Evolutionary conservation across 2,329 filamentous ascomycete genomes (phyloP).

Genomic region (Furcasterigmium sp.): DNA sequence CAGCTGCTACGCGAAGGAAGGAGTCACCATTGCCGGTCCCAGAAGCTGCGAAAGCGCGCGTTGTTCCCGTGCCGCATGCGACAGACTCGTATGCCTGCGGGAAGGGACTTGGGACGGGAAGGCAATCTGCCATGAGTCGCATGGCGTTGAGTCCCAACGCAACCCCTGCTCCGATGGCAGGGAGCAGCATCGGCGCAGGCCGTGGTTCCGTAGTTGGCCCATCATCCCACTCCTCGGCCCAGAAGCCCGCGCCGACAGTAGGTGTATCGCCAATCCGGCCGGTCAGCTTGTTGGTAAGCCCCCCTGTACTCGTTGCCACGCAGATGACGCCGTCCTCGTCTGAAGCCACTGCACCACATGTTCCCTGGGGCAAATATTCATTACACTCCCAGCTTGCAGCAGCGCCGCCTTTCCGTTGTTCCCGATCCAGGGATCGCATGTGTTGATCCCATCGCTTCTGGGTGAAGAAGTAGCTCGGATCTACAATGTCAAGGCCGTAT

Average conservation of each 20-base stretch:
- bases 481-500: constrained; percentile 68
- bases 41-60: constrained; percentile 55
- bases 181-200: too few species aligned
- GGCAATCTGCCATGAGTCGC: constrained; percentile 52
- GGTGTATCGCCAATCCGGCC: constrained; percentile 85
- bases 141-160: constrained; percentile 37
- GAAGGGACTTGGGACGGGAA: constrained; percentile 47
- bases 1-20: constrained; percentile 69
- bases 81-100: constrained; percentile 34
- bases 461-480: constrained; percentile 72
- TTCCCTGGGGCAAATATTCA: constrained; percentile 75
- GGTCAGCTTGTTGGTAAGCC: constrained; percentile 83
- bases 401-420: constrained; percentile 31
- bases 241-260: constrained; percentile 77
- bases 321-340: constrained; percentile 72
- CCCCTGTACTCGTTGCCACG: constrained; percentile 63
- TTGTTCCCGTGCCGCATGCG: constrained; percentile 9
- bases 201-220: too few species aligned
- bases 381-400: constrained; percentile 50
- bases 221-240: constrained; percentile 74
- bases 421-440: constrained; percentile 48
- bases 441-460: constrained; percentile 76
- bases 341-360: constrained; percentile 75
- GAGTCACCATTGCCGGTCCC: constrained; percentile 88
- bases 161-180: constrained; percentile 15